A percentile compares a stretch with the other conserved stretches of the same genome.
Evolutionary conservation across 2,329 filamentous ascomycete species (phyloP).

Genomic region (Stachybotrys elegans): DNA sequence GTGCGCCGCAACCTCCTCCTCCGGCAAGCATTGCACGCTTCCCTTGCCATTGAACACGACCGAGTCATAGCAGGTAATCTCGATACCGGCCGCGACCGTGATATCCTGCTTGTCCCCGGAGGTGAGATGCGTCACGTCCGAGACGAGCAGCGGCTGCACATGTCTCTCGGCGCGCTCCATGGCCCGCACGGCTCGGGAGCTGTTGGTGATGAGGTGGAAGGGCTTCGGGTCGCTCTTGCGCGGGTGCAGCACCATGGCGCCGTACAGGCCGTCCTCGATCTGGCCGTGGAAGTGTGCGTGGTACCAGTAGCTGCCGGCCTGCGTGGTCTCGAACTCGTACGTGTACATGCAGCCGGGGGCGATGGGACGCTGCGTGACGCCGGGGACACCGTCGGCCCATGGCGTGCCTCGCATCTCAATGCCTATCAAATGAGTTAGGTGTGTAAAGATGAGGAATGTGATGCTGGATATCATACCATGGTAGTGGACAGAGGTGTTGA

Average conservation of each 20-base stretch:
- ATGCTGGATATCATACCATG: conserved; percentile 31
- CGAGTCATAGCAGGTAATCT: conserved; percentile 53
- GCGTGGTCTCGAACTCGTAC: conserved; percentile 50
- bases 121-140: conserved; percentile 51
- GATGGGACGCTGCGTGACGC: conserved; percentile 49
- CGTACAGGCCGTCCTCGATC: conserved; percentile 56
- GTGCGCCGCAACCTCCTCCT: conserved; percentile 35
- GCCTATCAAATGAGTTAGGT: conserved; percentile 23
- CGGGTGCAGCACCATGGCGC: conserved; percentile 47
- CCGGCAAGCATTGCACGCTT: conserved; percentile 43
- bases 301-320: conserved; percentile 58
- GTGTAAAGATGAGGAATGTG: neutral
- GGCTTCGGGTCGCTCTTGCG: conserved; percentile 28
- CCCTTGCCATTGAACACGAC: conserved; percentile 60
- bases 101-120: conserved; percentile 42
- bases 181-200: conserved; percentile 29
- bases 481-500: conserved; percentile 44
- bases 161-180: conserved; percentile 44
- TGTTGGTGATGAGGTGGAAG: conserved; percentile 40
- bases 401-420: conserved; percentile 47
- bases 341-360: conserved; percentile 40
- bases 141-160: conserved; percentile 44
- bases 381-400: conserved; percentile 57
- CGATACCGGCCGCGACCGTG: conserved; percentile 37
- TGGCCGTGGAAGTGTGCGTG: conserved; percentile 52